Evolutionary conservation across 345 rosid species (phyloP).

Genomic region (Salix udensis): DNA sequence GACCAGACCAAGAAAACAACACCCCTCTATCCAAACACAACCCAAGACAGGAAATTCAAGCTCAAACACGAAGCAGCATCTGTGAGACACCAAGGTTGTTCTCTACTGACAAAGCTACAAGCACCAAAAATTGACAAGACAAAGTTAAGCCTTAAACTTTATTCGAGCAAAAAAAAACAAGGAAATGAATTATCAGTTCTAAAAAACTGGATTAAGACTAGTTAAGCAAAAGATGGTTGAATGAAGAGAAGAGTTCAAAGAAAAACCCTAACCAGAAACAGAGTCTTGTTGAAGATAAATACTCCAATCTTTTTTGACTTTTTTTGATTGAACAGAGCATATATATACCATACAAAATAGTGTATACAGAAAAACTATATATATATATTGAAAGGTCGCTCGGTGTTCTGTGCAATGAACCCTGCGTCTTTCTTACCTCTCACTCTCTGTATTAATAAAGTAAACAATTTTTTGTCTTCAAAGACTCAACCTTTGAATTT

Average conservation of each 20-base stretch:
- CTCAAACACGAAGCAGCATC: neutral
- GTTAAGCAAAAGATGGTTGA: neutral
- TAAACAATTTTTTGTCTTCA: neutral
- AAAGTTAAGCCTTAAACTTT: neutral
- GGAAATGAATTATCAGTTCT: neutral
- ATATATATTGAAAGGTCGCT: neutral
- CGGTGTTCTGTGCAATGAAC: neutral
- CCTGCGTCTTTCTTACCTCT: neutral
- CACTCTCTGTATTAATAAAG: neutral
- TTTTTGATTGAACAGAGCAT: neutral
- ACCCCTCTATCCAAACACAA: neutral
- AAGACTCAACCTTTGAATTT: constrained; percentile 22
- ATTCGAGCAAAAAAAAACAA: neutral
- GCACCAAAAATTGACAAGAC: neutral
- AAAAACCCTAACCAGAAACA: constrained; percentile 15
- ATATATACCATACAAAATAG: neutral
- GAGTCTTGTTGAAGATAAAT: constrained; percentile 5
- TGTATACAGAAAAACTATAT: neutral
- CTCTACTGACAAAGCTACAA: neutral
- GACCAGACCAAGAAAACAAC: neutral
- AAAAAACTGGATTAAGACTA: neutral
- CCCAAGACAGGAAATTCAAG: neutral
- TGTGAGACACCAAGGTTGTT: neutral
- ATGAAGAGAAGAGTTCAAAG: constrained; percentile 1
- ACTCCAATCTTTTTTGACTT: neutral